Evolutionary conservation across 1,139 yeast genomes (phyloP), one percentile per base, ranked within the genome.

Genomic region (Hyphopichia fennica): DNA sequence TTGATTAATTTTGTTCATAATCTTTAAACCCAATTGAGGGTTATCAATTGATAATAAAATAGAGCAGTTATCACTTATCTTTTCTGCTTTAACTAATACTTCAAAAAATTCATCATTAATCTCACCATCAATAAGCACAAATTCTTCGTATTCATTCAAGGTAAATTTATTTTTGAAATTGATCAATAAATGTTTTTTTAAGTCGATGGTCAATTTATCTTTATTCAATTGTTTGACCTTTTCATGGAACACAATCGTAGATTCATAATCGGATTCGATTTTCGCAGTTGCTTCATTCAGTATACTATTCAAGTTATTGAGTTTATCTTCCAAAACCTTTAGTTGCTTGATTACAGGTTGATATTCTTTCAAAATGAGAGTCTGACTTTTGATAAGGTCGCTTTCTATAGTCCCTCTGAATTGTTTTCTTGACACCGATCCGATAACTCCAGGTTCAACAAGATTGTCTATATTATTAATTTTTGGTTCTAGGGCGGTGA

Each of bases 71-170:
- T 77, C 75, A 54, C 83, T 81, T 22, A 90, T 84, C 25, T 57
- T 56, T 51, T 84, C 83, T 13, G 88, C 84, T 53, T 82, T 84
- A 18, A 67, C 63, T 37, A 91, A 66, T 1, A 81, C 75, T 7
- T 57, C 56, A 52, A 89, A 88, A 57, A 86, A 90, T 34, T 81
- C 86, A 2, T 67, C 67, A 45, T 79, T 77, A 56, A 73, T 51
- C 45, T 67, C 67, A 41, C 75, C 60, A 45, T 58, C 72, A 18
- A 62, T 58, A 35, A 84, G 60, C 10, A 74, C 63, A 54, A 74
- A 84, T 45, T 82, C 85, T 52, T 93, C 97, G 44, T 81, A 77
- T 48, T 84, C 93, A 37, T 77, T 78, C 36, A 93, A 61, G 0
- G 91, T 80, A 58, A 87, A 89, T 44, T 80, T 78, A 4, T 73